Percentiles rank a stretch among this genome's conserved stretches.
Conservation (phyloP, 1,284 basidiomycete genomes). For the Trichosporon asahii region DNA sequence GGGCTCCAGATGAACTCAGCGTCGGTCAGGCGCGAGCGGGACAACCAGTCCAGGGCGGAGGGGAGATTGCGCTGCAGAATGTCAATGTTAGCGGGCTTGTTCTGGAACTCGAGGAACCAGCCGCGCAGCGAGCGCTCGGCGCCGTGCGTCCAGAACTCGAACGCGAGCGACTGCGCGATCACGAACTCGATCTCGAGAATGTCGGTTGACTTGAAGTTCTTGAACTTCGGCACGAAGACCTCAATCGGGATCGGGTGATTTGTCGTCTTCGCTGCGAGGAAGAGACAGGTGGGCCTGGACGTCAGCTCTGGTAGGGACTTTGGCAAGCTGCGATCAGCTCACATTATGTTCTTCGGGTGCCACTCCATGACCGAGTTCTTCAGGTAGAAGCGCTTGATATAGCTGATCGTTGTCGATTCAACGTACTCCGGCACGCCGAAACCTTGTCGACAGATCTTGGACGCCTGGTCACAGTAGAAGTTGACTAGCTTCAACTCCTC, state of each 20-base stretch:
- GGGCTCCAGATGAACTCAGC: slow-evolving; percentile 88
- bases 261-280: slow-evolving; percentile 93
- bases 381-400: slow-evolving; percentile 94
- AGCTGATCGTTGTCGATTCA: slow-evolving; percentile 84
- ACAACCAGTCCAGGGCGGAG: slow-evolving; percentile 54
- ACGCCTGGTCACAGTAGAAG: slow-evolving; percentile 83
- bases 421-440: slow-evolving; percentile 88
- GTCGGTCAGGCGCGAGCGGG: slow-evolving; percentile 77
- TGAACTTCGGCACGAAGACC: slow-evolving; percentile 72
- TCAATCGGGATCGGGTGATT: slow-evolving; percentile 87
- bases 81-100: slow-evolving; percentile 23
- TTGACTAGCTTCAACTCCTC: slow-evolving; percentile 87
- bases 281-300: slow-evolving; percentile 85
- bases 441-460: slow-evolving; percentile 69
- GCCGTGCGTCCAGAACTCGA: slow-evolving; percentile 91
- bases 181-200: slow-evolving; percentile 92
- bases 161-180: slow-evolving; percentile 84
- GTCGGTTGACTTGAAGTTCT: slow-evolving; percentile 71
- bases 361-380: slow-evolving; percentile 99
- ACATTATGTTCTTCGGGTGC: slow-evolving; percentile 99
- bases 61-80: slow-evolving; percentile 33
- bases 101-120: slow-evolving; percentile 84
- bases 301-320: background rate
- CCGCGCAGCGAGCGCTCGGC: slow-evolving; percentile 86
- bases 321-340: slow-evolving; percentile 41